phyloP scores from a whole-genome alignment of 2,329 filamentous ascomycete species.

The Ceratocystis diversiconidia region DNA sequence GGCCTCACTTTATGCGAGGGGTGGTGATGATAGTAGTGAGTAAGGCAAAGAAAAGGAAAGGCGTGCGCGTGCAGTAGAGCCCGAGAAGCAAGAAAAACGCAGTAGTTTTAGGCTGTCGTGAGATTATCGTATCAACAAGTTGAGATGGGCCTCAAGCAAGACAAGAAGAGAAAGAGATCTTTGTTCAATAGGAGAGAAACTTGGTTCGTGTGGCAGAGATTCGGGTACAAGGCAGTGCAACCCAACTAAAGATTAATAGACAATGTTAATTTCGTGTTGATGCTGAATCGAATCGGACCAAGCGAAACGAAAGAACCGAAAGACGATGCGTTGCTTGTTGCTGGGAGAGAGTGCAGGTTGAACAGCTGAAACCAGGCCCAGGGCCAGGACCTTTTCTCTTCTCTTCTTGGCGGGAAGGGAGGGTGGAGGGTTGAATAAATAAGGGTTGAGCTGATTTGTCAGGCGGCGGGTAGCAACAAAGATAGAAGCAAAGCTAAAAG shows the following conservation, averaged over 20 bases:
- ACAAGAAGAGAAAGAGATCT: not conserved
- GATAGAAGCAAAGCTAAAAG: not conserved
- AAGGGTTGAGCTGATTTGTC: not conserved
- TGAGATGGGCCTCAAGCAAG: not conserved
- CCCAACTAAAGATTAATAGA: not conserved
- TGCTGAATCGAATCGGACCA: not conserved
- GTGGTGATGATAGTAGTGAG: not conserved
- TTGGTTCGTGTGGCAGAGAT: not conserved
- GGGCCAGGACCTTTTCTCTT: not conserved
- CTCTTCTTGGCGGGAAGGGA: not conserved
- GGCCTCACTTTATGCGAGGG: constrained; percentile 4
- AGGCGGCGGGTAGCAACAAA: not conserved
- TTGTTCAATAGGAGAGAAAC: not conserved
- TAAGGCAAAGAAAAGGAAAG: not conserved
- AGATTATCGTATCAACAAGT: not conserved
- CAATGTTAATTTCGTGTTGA: not conserved
- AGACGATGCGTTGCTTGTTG: constrained; percentile 7
- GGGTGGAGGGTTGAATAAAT: not conserved
- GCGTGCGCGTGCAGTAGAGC: not conserved
- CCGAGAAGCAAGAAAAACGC: not conserved
- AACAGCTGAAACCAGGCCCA: not conserved
- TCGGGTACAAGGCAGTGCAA: not conserved
- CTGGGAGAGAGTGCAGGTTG: not conserved
- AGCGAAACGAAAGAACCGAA: constrained; percentile 4
- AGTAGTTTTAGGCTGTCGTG: not conserved